Evolutionary conservation across 2,329 filamentous ascomycete species (phyloP).

Genomic region (Diaporthe caulivora): DNA sequence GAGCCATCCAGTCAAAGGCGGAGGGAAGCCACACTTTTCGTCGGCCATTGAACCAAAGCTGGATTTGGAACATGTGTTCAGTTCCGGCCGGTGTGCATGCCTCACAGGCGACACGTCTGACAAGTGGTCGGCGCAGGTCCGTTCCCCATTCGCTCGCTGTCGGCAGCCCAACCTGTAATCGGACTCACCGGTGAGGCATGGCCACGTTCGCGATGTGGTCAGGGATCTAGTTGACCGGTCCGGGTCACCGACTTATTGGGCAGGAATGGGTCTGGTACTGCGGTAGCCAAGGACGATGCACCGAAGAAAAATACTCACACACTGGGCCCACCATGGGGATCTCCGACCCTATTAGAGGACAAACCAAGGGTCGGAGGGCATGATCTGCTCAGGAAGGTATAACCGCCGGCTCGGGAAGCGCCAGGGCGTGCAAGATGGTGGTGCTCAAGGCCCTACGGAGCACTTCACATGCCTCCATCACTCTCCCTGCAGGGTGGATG

Average conservation of each 20-base stretch:
- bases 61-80: conserved; percentile 21
- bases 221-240: conserved; percentile 23
- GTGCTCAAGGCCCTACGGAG: background rate
- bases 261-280: conserved; percentile 17
- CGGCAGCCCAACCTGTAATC: conserved; percentile 8
- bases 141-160: conserved; percentile 19
- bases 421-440: conserved; percentile 1
- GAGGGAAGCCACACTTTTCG: background rate
- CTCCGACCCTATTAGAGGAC: conserved; percentile 6
- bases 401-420: conserved; percentile 23
- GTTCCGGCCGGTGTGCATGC: background rate
- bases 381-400: conserved; percentile 6
- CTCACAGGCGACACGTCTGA: conserved; percentile 8
- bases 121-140: conserved; percentile 4
- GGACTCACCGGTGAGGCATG: conserved; percentile 26
- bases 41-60: background rate
- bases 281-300: conserved; percentile 25
- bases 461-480: conserved; percentile 5
- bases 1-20: background rate
- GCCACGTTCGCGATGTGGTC: conserved; percentile 19
- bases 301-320: conserved; percentile 24
- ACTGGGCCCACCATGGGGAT: conserved; percentile 15
- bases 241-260: conserved; percentile 23
- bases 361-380: background rate
- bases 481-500: background rate